phyloP scores from a whole-genome alignment of 345 rosid genomes.

The Toxicodendron radicans region DNA sequence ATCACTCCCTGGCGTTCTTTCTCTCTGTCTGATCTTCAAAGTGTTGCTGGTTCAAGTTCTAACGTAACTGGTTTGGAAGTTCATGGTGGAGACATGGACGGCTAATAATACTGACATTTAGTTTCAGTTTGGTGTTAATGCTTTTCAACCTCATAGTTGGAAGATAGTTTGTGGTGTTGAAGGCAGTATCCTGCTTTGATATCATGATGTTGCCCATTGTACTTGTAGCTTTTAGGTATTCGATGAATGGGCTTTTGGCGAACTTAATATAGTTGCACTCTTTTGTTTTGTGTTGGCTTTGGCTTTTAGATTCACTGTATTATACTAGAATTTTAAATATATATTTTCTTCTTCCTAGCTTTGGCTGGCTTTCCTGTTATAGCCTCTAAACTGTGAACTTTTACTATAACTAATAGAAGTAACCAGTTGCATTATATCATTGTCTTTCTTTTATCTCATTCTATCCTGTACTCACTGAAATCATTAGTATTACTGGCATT shows the following conservation, averaged over 20 bases:
- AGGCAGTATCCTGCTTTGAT: slow-evolving; percentile 12
- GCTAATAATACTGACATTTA: slow-evolving; percentile 15
- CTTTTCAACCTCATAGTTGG: slow-evolving; percentile 9
- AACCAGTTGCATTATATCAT: neutral
- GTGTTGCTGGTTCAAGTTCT: slow-evolving; percentile 23
- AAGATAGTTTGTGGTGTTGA: slow-evolving; percentile 6
- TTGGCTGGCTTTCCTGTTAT: neutral
- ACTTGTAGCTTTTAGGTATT: slow-evolving; percentile 12
- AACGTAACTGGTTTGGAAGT: slow-evolving; percentile 11
- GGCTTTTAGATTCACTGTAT: slow-evolving; percentile 15
- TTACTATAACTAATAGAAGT: neutral
- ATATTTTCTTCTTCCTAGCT: slow-evolving; percentile 2
- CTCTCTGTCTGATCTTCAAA: slow-evolving; percentile 42
- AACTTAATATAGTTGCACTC: slow-evolving; percentile 11
- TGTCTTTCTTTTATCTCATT: neutral
- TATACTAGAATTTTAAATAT: slow-evolving; percentile 12
- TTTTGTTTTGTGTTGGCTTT: slow-evolving; percentile 3
- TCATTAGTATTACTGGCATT: slow-evolving; percentile 1
- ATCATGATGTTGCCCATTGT: slow-evolving; percentile 4
- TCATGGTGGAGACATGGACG: slow-evolving; percentile 13
- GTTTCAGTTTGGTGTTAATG: neutral
- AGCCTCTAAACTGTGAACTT: neutral
- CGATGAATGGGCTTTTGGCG: slow-evolving; percentile 7
- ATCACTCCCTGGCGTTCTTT: slow-evolving; percentile 38
- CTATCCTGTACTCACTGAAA: neutral